phyloP scores from a whole-genome alignment of 345 rosid genomes.

The Brassica rapa region DNA sequence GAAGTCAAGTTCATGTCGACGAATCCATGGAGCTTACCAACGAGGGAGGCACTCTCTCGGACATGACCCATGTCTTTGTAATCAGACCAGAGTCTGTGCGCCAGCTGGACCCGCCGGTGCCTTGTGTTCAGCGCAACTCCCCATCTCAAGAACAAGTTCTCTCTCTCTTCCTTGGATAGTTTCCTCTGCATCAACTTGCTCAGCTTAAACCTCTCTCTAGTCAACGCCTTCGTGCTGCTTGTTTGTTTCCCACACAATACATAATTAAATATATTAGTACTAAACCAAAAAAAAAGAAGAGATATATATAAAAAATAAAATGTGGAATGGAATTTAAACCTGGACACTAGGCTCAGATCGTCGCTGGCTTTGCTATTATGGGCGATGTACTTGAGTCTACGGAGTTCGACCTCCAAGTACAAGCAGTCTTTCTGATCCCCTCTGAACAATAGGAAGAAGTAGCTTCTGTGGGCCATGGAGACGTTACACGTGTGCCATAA shows the following conservation, averaged over 20 bases:
- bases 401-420: conserved; percentile 88
- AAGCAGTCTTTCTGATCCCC: conserved; percentile 78
- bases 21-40: conserved; percentile 67
- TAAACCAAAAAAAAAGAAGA: background rate
- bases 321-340: conserved; percentile 45
- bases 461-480: conserved; percentile 81
- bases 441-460: conserved; percentile 79
- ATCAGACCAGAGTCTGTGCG: conserved; percentile 64
- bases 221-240: conserved; percentile 59
- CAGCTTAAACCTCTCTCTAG: conserved; percentile 70
- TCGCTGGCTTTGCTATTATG: conserved; percentile 50
- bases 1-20: conserved; percentile 47
- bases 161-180: conserved; percentile 58
- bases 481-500: conserved; percentile 82
- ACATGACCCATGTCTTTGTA: conserved; percentile 63
- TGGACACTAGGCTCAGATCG: conserved; percentile 49
- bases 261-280: background rate
- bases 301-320: background rate
- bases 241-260: background rate
- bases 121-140: conserved; percentile 62
- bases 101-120: conserved; percentile 66
- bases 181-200: conserved; percentile 59
- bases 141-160: conserved; percentile 71
- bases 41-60: conserved; percentile 65
- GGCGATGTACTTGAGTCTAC: conserved; percentile 62